Evolutionary conservation across 1,284 basidiomycete species (phyloP).

Genomic region (Rhodotorula sp.): DNA sequence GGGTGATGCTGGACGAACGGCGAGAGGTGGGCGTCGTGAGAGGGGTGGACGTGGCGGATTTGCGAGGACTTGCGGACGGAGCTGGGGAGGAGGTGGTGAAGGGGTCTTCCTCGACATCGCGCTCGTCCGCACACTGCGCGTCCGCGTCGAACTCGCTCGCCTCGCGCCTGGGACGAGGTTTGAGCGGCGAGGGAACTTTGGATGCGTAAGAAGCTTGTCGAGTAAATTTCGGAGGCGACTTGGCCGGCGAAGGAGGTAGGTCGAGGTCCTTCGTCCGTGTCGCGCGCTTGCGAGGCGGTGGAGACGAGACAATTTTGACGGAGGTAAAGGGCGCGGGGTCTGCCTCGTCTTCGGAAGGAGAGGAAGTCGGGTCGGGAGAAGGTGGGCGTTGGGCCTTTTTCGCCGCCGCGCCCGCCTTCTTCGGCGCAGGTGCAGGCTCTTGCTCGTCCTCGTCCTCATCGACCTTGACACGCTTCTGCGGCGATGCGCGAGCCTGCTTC

Average conservation of each 20-base stretch:
- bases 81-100: not conserved
- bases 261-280: not conserved
- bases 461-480: not conserved
- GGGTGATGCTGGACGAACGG: not conserved
- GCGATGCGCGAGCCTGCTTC: not conserved
- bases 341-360: not conserved
- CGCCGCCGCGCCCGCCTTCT: no score
- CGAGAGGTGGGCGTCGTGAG: slow-evolving; percentile 1
- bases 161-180: slow-evolving; percentile 2
- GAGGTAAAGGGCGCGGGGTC: not conserved
- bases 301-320: not conserved
- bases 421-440: no score
- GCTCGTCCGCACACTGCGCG: not conserved
- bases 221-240: slow-evolving; percentile 10
- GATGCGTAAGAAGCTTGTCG: not conserved
- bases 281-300: slow-evolving; percentile 15
- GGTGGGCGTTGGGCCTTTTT: not conserved
- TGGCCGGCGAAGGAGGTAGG: not conserved
- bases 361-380: slow-evolving; percentile 12
- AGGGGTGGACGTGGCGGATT: not conserved
- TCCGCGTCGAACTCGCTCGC: slow-evolving; percentile 4
- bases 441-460: not conserved
- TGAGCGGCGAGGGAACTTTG: slow-evolving; percentile 15
- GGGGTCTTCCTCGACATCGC: slow-evolving; percentile 1
- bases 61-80: slow-evolving; percentile 8